Evolutionary conservation across 768 basidiomycete genomes (phyloP).

Genomic region (Rhodosporidiobolus sp.): DNA sequence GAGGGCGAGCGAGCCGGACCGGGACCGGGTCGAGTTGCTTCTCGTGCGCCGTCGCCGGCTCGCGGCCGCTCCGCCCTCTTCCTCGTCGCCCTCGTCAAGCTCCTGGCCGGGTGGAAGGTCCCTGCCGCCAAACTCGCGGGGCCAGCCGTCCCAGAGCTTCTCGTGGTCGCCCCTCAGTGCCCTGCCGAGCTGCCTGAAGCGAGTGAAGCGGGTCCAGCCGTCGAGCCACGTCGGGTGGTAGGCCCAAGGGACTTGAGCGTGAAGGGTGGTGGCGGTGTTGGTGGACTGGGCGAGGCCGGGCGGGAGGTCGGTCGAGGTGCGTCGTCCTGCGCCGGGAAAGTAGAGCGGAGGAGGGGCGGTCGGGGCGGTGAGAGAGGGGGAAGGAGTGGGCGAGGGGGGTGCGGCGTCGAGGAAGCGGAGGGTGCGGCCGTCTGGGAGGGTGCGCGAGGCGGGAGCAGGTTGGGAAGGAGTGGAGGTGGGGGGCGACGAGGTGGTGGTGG

Average conservation of each 20-base stretch:
- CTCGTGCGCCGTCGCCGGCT: neutral
- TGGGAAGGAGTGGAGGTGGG: neutral
- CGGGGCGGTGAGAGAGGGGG: neutral
- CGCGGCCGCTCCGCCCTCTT: neutral
- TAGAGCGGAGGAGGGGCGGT: conserved; percentile 24
- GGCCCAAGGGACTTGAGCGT: conserved; percentile 8
- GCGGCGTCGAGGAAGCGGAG: conserved; percentile 5
- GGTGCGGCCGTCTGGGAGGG: neutral
- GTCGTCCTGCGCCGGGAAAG: conserved; percentile 18
- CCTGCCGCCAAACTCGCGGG: conserved; percentile 28
- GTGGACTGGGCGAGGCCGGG: conserved; percentile 11
- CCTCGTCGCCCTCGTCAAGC: conserved; percentile 1
- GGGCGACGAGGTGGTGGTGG: neutral
- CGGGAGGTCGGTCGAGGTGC: neutral
- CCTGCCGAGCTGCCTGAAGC: neutral
- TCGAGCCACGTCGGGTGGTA: conserved; percentile 15
- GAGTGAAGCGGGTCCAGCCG: neutral
- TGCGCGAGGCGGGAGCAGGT: neutral
- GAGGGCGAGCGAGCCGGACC: neutral
- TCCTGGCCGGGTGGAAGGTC: neutral
- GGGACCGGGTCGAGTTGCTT: neutral
- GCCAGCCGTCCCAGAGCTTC: conserved; percentile 23
- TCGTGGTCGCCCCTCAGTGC: conserved; percentile 8
- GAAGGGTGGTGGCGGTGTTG: conserved; percentile 20
- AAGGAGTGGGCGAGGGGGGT: neutral